These are phyloP conservation scores for Orychophragmus violaceus DNA, from an alignment of 345 rosid species.

Conservation along the genomic window DNA sequence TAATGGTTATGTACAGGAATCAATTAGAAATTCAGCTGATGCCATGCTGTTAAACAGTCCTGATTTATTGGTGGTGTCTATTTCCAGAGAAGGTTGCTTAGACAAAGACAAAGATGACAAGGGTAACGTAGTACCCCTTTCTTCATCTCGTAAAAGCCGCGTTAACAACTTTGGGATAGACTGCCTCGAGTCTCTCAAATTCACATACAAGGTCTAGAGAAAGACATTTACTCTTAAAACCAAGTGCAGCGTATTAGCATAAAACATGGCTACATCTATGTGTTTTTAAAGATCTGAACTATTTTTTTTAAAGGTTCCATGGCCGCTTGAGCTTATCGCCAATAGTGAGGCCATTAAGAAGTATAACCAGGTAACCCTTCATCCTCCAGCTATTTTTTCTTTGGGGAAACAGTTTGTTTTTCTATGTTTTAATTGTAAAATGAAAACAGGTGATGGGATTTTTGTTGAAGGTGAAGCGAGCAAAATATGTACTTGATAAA, in stretches of 20 bases:
- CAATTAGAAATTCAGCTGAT: conserved; percentile 92
- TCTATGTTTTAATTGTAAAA: conserved; percentile 18
- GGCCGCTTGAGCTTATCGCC: conserved; percentile 98
- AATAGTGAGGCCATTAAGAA: conserved; percentile 82
- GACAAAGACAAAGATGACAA: conserved; percentile 58
- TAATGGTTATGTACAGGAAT: conserved; percentile 53
- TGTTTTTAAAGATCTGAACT: conserved; percentile 1
- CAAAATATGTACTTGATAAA: conserved; percentile 91
- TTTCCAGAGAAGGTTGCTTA: conserved; percentile 43
- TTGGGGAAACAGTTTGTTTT: conserved; percentile 10
- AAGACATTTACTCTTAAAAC: conserved; percentile 10
- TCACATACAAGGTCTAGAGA: conserved; percentile 67
- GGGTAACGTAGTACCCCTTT: conserved; percentile 32
- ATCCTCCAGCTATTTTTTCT: conserved; percentile 17
- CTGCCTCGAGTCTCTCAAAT: conserved; percentile 71
- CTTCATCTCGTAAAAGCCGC: conserved; percentile 47
- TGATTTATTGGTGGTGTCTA: conserved; percentile 72
- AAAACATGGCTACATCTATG: background rate
- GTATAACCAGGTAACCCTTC: conserved; percentile 75
- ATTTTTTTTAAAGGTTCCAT: conserved; percentile 58
- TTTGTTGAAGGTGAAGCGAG: conserved; percentile 93
- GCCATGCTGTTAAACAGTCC: conserved; percentile 70
- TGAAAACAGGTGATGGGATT: conserved; percentile 82
- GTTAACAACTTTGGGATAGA: conserved; percentile 62
- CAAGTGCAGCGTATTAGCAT: conserved; percentile 4